Conservation (phyloP, 345 rosid species). For the Eucalyptus grandis region DNA sequence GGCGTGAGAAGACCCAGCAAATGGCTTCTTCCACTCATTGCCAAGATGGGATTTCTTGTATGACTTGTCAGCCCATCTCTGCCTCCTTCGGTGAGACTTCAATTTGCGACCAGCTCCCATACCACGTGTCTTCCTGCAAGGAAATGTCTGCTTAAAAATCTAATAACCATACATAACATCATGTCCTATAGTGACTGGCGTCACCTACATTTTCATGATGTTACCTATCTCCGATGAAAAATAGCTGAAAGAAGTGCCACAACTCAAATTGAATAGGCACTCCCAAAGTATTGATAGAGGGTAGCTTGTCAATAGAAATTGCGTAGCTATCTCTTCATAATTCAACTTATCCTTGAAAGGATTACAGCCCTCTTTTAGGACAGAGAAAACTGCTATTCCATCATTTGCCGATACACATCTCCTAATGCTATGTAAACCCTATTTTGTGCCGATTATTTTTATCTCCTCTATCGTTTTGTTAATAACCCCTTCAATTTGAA, state of each 20-base stretch:
- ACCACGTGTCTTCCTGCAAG: slow-evolving; percentile 64
- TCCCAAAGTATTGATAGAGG: background rate
- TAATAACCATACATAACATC: background rate
- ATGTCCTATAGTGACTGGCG: background rate
- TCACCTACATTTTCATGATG: background rate
- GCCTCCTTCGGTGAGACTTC: slow-evolving; percentile 57
- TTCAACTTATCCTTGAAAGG: background rate
- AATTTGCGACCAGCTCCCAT: slow-evolving; percentile 88
- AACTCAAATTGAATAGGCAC: background rate
- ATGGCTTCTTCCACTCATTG: slow-evolving; percentile 89
- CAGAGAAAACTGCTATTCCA: background rate
- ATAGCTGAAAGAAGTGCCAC: background rate
- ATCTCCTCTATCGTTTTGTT: background rate
- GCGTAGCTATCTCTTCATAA: background rate
- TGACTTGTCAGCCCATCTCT: slow-evolving; percentile 92
- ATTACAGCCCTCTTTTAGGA: background rate
- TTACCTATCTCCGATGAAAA: background rate
- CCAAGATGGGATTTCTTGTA: slow-evolving; percentile 86
- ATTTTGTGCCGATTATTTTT: background rate
- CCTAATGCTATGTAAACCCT: background rate
- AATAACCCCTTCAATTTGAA: background rate
- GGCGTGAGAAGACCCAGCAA: slow-evolving; percentile 81
- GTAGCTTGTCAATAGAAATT: background rate
- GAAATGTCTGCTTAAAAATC: background rate
- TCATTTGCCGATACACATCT: background rate